phyloP scores from a whole-genome alignment of 2,329 filamentous ascomycete species.

The Davidsoniella australis region DNA sequence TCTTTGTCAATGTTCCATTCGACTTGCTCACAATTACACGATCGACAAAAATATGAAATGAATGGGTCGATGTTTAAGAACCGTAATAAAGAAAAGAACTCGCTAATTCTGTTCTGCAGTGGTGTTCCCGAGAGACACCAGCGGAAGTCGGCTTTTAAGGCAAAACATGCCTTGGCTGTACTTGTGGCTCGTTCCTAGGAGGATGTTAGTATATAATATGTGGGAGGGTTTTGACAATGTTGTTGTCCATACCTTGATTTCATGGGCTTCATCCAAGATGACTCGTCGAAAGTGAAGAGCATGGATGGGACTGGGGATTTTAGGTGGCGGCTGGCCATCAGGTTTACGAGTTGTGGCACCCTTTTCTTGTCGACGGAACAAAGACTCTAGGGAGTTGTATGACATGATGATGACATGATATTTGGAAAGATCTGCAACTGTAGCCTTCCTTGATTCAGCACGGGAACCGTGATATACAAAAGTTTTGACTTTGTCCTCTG shows the following conservation, averaged over 20 bases:
- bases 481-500: conserved; percentile 75
- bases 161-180: conserved; percentile 90
- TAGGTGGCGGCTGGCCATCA: conserved; percentile 34
- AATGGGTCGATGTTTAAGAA: conserved; percentile 84
- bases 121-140: conserved; percentile 95
- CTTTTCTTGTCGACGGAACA: conserved; percentile 82
- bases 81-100: conserved; percentile 86
- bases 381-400: conserved; percentile 79
- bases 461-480: conserved; percentile 84
- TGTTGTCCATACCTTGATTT: conserved; percentile 51
- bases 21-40: conserved; percentile 61
- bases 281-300: conserved; percentile 74
- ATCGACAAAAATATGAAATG: conserved; percentile 84
- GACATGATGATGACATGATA: conserved; percentile 96
- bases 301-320: conserved; percentile 61
- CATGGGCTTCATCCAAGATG: conserved; percentile 89
- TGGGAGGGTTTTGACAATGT: too few species aligned
- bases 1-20: conserved; percentile 68
- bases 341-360: conserved; percentile 26
- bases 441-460: conserved; percentile 60
- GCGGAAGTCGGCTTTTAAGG: conserved; percentile 70
- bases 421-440: conserved; percentile 55
- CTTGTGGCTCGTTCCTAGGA: conserved; percentile 59
- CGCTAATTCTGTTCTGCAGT: conserved; percentile 90
- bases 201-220: not conserved